A percentile compares a stretch with the other conserved stretches of the same genome.
These are phyloP conservation scores for Penicillium corylophilum DNA, from an alignment of 2,329 filamentous ascomycete species.

Conservation along the genomic window DNA sequence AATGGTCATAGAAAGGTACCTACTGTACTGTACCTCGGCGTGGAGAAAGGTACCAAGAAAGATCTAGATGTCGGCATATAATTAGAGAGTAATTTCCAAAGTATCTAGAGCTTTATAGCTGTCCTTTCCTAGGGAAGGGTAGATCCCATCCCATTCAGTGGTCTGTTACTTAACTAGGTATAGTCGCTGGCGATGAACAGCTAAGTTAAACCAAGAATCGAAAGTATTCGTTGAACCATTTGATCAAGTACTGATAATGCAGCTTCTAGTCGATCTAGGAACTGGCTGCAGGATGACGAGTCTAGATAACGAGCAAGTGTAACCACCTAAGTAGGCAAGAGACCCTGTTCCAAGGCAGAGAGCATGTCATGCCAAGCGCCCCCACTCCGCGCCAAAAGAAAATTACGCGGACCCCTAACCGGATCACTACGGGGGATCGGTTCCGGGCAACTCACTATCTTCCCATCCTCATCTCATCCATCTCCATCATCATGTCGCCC, in stretches of 20 bases:
- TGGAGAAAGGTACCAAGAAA: no score
- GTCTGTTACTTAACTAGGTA: background rate
- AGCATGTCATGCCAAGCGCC: background rate
- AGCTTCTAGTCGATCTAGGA: background rate
- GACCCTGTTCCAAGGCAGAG: background rate
- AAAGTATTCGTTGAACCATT: no score
- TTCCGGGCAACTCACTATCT: background rate
- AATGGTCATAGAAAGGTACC: no score
- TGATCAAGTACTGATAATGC: background rate
- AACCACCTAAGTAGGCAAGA: no score
- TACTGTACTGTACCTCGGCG: no score
- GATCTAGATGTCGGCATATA: no score
- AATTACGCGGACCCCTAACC: constrained; percentile 17
- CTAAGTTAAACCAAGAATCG: no score
- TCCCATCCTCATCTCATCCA: constrained; percentile 6
- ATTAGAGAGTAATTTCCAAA: background rate
- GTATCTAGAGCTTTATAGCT: no score
- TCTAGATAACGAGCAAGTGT: no score
- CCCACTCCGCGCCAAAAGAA: constrained; percentile 11
- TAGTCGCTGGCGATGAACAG: no score
- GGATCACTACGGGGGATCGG: background rate
- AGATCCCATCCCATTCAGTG: background rate
- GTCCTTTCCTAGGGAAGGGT: no score
- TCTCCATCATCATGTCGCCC: constrained; percentile 55
- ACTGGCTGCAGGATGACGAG: no score